Conservation (phyloP, 192 early-diverging fungal genomes). For the Umbelopsis isabellina region DNA sequence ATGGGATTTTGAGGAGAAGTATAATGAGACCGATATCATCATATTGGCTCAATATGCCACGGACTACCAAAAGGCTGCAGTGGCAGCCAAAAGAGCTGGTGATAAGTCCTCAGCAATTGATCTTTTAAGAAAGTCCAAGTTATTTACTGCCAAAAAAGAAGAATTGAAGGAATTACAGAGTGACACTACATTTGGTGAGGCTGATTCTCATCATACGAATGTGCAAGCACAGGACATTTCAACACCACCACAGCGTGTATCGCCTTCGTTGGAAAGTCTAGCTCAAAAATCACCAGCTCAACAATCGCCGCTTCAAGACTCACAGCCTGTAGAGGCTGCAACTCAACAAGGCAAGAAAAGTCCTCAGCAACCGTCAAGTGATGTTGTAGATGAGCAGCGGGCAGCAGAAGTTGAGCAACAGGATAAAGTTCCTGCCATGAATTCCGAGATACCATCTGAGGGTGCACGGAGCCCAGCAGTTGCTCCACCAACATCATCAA, state of each 20-base stretch:
- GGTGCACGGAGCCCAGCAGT: background rate
- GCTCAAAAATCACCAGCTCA: background rate
- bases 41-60: constrained; percentile 4
- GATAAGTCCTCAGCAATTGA: constrained; percentile 33
- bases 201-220: too few relatives aligned
- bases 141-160: constrained; percentile 8
- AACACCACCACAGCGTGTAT: background rate
- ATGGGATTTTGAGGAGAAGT: background rate
- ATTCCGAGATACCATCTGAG: background rate
- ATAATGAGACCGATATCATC: constrained; percentile 1
- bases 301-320: background rate
- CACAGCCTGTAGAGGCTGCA: background rate
- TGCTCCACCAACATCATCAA: background rate
- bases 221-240: too few relatives aligned
- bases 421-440: too few relatives aligned
- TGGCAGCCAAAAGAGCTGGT: constrained; percentile 31
- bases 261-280: background rate
- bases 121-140: constrained; percentile 33
- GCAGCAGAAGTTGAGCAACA: too few relatives aligned
- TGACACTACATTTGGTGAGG: background rate
- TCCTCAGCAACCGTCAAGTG: background rate
- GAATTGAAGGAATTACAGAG: constrained; percentile 19
- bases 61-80: constrained; percentile 32
- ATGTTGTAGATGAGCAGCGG: too few relatives aligned
- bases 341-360: background rate